These are phyloP conservation scores for Nannochloropsis gaditana DNA, from an alignment of 108 stramenopile genomes.

Conservation along the genomic window DNA sequence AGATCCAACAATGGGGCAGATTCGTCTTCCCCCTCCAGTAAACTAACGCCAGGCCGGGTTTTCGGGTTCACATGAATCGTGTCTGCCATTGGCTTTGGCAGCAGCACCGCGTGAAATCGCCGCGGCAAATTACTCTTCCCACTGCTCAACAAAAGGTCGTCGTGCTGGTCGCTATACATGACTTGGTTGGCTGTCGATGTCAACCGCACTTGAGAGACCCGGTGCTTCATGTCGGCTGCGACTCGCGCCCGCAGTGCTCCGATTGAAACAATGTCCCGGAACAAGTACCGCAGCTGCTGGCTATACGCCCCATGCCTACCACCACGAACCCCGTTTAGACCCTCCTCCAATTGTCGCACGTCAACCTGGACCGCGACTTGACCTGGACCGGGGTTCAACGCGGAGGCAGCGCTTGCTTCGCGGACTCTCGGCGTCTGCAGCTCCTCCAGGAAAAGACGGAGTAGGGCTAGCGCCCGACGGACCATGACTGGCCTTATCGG, in stretches of 20 bases:
- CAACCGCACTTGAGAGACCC: background rate
- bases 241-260: background rate
- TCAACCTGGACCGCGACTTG: background rate
- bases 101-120: background rate
- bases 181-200: background rate
- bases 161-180: background rate
- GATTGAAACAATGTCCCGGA: background rate
- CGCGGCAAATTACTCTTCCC: background rate
- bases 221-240: background rate
- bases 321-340: background rate
- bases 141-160: background rate
- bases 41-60: background rate
- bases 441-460: background rate
- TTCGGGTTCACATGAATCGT: background rate
- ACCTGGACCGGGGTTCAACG: background rate
- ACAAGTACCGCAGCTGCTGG: background rate
- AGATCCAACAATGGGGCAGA: background rate
- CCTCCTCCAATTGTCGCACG: background rate
- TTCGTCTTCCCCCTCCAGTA: background rate
- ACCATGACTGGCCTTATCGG: background rate
- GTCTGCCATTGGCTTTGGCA: background rate
- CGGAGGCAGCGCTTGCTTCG: background rate
- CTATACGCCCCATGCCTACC: too few relatives aligned
- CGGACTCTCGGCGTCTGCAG: background rate
- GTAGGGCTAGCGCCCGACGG: background rate